Percentiles rank a stretch among this genome's conserved stretches.
Evolutionary conservation across 257 asterid species (phyloP).

Genomic region (Haberlea rhodopensis): DNA sequence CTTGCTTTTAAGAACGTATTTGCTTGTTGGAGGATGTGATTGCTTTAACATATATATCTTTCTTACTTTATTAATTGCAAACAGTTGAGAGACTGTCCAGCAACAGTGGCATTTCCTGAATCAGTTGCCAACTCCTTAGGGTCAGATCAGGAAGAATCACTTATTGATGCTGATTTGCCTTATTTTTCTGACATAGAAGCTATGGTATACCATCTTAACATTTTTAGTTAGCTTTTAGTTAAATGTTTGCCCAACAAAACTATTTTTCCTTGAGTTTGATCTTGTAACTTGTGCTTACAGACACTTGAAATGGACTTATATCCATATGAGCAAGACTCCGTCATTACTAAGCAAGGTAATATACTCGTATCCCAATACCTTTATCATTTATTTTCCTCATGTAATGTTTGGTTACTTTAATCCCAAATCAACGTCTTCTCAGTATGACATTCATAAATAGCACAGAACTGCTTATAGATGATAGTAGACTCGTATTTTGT

Average conservation of each 20-base stretch:
- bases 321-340: constrained; percentile 59
- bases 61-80: constrained; percentile 26
- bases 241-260: no score
- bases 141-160: constrained; percentile 63
- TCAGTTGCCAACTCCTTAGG: constrained; percentile 38
- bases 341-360: constrained; percentile 51
- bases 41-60: constrained; percentile 13
- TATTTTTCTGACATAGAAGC: constrained; percentile 94
- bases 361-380: constrained; percentile 2
- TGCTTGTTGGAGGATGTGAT: constrained; percentile 24
- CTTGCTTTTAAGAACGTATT: neutral
- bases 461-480: constrained; percentile 4
- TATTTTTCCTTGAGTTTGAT: constrained; percentile 22
- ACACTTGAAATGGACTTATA: no score
- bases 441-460: neutral
- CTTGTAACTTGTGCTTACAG: constrained; percentile 45
- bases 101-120: constrained; percentile 39
- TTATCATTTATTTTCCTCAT: neutral
- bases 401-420: neutral
- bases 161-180: constrained; percentile 78
- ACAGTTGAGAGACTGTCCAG: constrained; percentile 48
- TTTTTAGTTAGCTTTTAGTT: no score
- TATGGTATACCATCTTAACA: constrained; percentile 55
- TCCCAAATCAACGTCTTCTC: no score
- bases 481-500: constrained; percentile 15